Base-by-base conservation (phyloP, 208 protist species). In the Acanthamoeba rhysodes region DNA sequence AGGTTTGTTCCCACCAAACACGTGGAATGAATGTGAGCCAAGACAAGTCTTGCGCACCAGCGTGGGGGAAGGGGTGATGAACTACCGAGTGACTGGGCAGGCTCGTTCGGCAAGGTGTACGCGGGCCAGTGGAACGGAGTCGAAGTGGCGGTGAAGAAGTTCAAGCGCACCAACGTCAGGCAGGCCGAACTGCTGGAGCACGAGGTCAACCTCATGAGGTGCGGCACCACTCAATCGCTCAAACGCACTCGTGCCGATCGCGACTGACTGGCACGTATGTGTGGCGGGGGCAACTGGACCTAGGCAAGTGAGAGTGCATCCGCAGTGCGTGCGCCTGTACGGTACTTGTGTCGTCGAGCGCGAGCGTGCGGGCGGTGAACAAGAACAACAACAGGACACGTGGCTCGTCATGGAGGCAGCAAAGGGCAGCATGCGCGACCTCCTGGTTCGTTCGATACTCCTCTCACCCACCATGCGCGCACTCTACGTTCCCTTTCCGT, bases 151-250 rank as follows among this genome's bases (percentile, higher is more conserved):
- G 68, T 76, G 8, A 76, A 76, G 68, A 37, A 37, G 68, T 76
- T 76, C 32, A 12, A n/a, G 29, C 9, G 16, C n/a, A 37, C 5
- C 20, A 76, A 16, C 12, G 50, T 16, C 68, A 37, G 5, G 9
- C 29, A 76, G 18, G 41, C 10, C 8, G n/a, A n/a, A n/a, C n/a
- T n/a, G n/a, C 10, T 76, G 8, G 18, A 76, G 16, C 68, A 41
- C 32, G 68, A 76, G 27, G 68, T 76, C 32, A 76, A 12, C n/a
- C 68, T 76, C 68, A 76, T 76, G 68, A 29, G 68, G 68, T 76
- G n/a, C n/a, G n/a, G n/a, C n/a, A n/a, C n/a, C n/a, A n/a, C n/a
- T n/a, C n/a, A n/a, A n/a, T n/a, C n/a, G n/a, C n/a, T n/a, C n/a
- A n/a, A n/a, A n/a, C n/a, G n/a, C n/a, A n/a, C n/a, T n/a, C n/a